Base-by-base conservation (phyloP, 1,284 basidiomycete species). In the Rhodotorula sp. region DNA sequence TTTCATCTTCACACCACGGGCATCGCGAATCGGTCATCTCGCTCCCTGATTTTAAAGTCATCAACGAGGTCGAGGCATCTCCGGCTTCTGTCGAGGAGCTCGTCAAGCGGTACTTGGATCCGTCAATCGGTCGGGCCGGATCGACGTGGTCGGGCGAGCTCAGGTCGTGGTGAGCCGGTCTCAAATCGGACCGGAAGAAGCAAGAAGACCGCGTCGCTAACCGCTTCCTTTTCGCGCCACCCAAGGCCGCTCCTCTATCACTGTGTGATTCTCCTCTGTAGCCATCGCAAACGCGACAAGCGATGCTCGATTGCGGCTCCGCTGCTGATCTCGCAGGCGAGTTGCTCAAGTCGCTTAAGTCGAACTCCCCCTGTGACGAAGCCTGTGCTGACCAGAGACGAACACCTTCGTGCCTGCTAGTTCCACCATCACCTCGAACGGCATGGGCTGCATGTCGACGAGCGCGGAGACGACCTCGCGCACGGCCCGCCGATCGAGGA, bases 211-310 rank as follows among this genome's bases (percentile, higher is more conserved):
- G 6, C 17, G 4, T 20, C 8, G 15, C 49, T 62, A 26, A 62
- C 26, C 22, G 15, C 8, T n/a, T 10, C 42, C 5, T 29, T 6
- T 8, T 29, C 6, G 6, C 0, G 3, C 24, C 8, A 26, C 3
- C 8, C 4, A 44, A 69, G 79, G 77, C 80, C 89, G 18, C 88
- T 91, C 84, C 85, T 90, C 20, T 84, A 84, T 73, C 77, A 84
- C 86, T 78, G 92, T 85, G 57, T 95, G 87, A 81, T 88, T 84
- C 58, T 95, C 44, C 83, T 96, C 30, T 96, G 93, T 80, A 95
- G 93, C 3, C 94, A 96, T 81, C 93, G 93, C 82, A 87, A 86
- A 76, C 85, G 93, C 63, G 94, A 96, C 81, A 94, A 93, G 79
- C 86, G 91, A 66, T 97, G 94, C 81, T 86, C 86, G 58, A 89